Evolutionary conservation across 2,329 filamentous ascomycete genomes (phyloP), one percentile per base, ranked within the genome.

Genomic region (Massarina eburnea): DNA sequence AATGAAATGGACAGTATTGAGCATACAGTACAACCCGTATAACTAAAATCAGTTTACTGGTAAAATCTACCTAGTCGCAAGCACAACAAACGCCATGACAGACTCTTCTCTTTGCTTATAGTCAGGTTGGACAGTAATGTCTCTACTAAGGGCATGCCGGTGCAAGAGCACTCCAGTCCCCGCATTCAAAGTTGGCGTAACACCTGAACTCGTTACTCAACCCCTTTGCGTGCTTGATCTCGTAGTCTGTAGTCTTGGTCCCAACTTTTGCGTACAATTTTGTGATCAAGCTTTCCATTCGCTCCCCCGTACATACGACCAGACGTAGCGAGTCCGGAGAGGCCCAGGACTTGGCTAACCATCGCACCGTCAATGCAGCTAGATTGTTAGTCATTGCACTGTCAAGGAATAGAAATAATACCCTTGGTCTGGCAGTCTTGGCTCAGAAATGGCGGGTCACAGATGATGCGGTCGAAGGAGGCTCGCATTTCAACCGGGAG

Each of bases 151-250:
- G n/a, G 27, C 27, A 30, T 30, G 27, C n/a, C n/a, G n/a, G n/a
- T n/a, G n/a, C n/a, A n/a, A n/a, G n/a, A 30, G 27, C 6, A 30
- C 12, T 68, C 72, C 74, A 76, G 10, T 54, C 54, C 14, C 71
- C 71, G 57, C 83, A 81, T 65, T 89, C 84, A 61, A 89, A 91
- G 62, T 89, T 91, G 19, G 88, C 82, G 61, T 89, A 92, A 67
- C 86, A 91, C 61, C 81, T 80, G 64, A 91, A 94, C 68, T 90
- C 86, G 61, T 94, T 94, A 68, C 86, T 88, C 48, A 94, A 71
- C 0, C 86, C 86, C 51, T 82, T 81, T n/a, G 80, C 77, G 61
- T 92, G 89, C 52, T 77, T 74, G 3, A 85, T 83, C 58, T 85
- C 80, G 62, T 84, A 91, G 1, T 79, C 81, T 1, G 88, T 91